Evolutionary conservation across 1,284 basidiomycete species (phyloP).

Genomic region (Rhodotorula sp.): DNA sequence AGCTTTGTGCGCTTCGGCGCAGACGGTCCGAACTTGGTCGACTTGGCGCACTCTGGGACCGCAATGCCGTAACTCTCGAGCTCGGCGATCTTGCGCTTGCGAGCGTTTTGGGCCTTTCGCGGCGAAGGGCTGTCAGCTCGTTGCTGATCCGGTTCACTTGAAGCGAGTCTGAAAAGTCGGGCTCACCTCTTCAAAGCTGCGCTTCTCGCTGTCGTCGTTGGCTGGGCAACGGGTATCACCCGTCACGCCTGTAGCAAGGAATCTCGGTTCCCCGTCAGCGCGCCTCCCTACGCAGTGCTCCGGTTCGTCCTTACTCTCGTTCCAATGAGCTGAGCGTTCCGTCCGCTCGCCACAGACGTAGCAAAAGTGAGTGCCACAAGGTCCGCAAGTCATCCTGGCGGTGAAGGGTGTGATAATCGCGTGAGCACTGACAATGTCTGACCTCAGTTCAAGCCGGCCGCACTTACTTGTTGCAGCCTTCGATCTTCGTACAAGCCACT

Average conservation of each 20-base stretch:
- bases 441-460: background rate
- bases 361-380: slow-evolving; percentile 15
- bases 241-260: background rate
- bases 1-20: background rate
- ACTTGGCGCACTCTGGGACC: background rate
- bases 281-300: too few species aligned
- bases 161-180: background rate
- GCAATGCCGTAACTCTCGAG: background rate
- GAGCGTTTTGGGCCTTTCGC: background rate
- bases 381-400: slow-evolving; percentile 11
- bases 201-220: slow-evolving; percentile 7
- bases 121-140: too few species aligned
- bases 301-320: too few species aligned
- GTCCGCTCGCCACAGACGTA: slow-evolving; percentile 17
- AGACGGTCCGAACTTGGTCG: background rate
- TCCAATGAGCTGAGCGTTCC: background rate
- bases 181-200: slow-evolving; percentile 5
- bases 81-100: background rate
- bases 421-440: background rate
- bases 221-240: background rate
- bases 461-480: slow-evolving; percentile 28
- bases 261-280: too few species aligned
- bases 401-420: background rate
- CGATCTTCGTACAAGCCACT: slow-evolving; percentile 14
- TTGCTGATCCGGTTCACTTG: background rate